Evolutionary conservation across 1,284 basidiomycete genomes (phyloP).

Genomic region (Irpex sp.): DNA sequence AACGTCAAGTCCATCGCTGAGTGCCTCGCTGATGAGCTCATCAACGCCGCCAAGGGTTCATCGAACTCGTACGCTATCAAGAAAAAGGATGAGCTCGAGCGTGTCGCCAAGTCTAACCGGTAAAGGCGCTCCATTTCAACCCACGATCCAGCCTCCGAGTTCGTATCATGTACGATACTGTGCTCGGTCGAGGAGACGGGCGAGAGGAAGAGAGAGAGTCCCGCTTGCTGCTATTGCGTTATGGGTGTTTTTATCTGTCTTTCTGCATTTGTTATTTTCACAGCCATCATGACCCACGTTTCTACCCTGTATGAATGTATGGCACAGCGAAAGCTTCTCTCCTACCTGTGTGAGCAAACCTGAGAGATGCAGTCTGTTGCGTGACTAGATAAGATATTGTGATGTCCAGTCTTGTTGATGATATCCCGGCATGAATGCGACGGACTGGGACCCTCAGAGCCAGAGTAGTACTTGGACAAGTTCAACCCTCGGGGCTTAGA

Average conservation of each 20-base stretch:
- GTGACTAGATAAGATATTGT: too few relatives aligned
- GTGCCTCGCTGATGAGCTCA: slow-evolving; percentile 99
- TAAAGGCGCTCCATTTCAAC: slow-evolving; percentile 41
- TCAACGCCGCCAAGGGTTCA: slow-evolving; percentile 99
- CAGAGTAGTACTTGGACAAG: too few relatives aligned
- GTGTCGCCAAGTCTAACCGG: slow-evolving; percentile 99
- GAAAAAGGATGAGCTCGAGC: slow-evolving; percentile 97
- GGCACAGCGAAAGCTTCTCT: background rate
- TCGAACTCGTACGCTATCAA: slow-evolving; percentile 99
- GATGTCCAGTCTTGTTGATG: too few relatives aligned
- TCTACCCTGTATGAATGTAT: background rate
- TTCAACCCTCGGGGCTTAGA: too few relatives aligned
- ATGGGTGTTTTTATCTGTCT: background rate
- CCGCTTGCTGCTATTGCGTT: background rate
- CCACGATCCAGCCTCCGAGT: background rate
- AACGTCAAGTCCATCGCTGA: slow-evolving; percentile 99
- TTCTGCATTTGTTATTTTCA: background rate
- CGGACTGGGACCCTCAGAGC: too few relatives aligned
- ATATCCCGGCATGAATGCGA: too few relatives aligned
- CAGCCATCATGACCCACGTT: background rate
- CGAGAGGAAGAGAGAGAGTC: background rate
- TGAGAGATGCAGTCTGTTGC: too few relatives aligned
- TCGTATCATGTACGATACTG: background rate
- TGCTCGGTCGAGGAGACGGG: background rate
- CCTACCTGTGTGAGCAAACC: background rate